These are phyloP conservation scores for Tolypocladium paradoxum DNA, from an alignment of 2,329 filamentous ascomycete species.

Conservation along the genomic window DNA sequence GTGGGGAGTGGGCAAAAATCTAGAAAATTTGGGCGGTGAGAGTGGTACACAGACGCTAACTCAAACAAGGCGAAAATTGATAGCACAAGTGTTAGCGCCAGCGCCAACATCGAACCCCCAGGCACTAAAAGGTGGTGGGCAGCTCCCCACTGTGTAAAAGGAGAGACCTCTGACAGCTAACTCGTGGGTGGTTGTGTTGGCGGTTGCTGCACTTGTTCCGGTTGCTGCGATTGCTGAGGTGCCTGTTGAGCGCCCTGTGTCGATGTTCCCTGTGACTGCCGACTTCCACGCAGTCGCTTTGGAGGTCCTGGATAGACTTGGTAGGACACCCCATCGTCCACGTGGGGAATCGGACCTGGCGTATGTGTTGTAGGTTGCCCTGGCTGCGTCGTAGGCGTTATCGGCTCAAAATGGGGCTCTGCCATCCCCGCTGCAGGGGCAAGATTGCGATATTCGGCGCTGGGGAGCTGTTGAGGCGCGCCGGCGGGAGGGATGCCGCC, in stretches of 20 bases:
- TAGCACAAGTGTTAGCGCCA: not conserved
- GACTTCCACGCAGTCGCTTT: slow-evolving; percentile 18
- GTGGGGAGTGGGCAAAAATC: slow-evolving; percentile 11
- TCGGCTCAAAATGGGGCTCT: slow-evolving; percentile 16
- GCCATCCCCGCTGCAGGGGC: slow-evolving; percentile 15
- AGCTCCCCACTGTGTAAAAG: not conserved
- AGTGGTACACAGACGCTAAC: not conserved
- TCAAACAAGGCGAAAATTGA: not conserved
- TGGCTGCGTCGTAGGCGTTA: slow-evolving; percentile 12
- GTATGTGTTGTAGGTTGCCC: slow-evolving; percentile 13
- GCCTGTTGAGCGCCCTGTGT: not conserved
- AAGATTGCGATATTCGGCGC: not conserved
- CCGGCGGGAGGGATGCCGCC: slow-evolving; percentile 10
- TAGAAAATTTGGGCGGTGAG: slow-evolving; percentile 17
- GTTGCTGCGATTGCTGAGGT: not conserved
- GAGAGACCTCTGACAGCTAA: not conserved
- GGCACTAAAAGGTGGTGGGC: not conserved
- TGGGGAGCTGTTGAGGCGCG: slow-evolving; percentile 5
- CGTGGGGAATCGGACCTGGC: slow-evolving; percentile 14
- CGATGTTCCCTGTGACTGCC: slow-evolving; percentile 4
- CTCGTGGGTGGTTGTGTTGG: not conserved
- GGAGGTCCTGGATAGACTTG: slow-evolving; percentile 17
- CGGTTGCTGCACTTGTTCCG: not conserved
- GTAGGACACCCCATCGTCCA: slow-evolving; percentile 9
- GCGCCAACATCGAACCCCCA: not conserved